Evolutionary conservation across 306 rosid species (phyloP).

Genomic region (Clitoria ternatea): DNA sequence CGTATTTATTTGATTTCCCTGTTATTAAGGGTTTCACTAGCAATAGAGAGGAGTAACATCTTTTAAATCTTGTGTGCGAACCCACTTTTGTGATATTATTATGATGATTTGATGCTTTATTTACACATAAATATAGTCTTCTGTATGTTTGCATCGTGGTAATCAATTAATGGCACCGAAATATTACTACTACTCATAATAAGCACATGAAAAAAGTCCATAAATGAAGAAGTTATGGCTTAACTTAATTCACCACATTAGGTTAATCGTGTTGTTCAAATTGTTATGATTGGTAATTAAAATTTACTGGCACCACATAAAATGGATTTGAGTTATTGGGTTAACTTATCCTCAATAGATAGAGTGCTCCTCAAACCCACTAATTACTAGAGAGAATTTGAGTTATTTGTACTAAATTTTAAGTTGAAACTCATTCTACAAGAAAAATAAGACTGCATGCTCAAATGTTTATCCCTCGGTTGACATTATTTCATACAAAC

Average conservation of each 20-base stretch:
- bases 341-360: background rate
- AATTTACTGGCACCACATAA: background rate
- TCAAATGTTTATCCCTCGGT: background rate
- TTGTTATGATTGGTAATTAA: background rate
- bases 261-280: background rate
- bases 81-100: background rate
- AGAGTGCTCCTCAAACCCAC: background rate
- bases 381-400: no score
- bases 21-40: background rate
- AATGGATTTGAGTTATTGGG: background rate
- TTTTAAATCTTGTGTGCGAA: background rate
- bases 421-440: no score
- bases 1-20: background rate
- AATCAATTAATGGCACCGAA: constrained; percentile 19
- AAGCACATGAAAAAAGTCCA: background rate
- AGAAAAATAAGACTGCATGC: no score
- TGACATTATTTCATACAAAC: background rate
- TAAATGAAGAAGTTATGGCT: background rate
- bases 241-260: background rate
- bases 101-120: background rate
- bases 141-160: background rate
- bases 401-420: no score
- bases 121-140: background rate
- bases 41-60: background rate
- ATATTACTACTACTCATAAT: background rate